Percentiles rank a stretch among this genome's conserved stretches.
These are phyloP conservation scores for Artemisia argyi DNA, from an alignment of 129 eudicot species.

Conservation along the genomic window DNA sequence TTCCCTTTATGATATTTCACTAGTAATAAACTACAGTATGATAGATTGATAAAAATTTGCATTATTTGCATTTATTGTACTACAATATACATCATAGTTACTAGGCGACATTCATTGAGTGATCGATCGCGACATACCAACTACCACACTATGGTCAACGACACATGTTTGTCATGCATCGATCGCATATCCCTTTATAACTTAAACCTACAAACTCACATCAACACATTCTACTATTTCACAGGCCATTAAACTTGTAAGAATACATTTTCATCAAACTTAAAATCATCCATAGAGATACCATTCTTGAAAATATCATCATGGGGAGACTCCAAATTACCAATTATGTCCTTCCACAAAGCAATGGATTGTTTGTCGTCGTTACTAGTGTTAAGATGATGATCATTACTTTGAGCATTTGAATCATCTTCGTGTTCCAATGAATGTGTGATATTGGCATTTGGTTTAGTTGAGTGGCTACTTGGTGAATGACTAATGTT, in stretches of 20 bases:
- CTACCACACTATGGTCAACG: no score
- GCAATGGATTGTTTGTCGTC: conserved; percentile 2
- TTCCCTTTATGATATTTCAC: no score
- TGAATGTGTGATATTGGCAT: neutral
- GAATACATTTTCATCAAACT: conserved; percentile 13
- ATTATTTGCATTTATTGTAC: no score
- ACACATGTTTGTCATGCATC: neutral
- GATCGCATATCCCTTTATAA: neutral
- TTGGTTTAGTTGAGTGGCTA: conserved; percentile 27
- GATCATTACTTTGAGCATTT: conserved; percentile 20
- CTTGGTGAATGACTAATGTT: conserved; percentile 15
- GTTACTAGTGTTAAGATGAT: neutral
- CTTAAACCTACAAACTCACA: conserved; percentile 4
- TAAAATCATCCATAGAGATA: conserved; percentile 4
- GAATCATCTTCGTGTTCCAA: conserved; percentile 27
- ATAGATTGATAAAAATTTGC: no score
- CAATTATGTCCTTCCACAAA: conserved; percentile 21
- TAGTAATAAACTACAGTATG: no score
- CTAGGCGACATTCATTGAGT: no score
- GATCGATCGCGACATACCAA: no score
- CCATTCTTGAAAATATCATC: neutral
- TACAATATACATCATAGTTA: no score
- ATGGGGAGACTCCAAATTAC: conserved; percentile 11
- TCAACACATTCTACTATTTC: neutral
- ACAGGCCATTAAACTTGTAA: conserved; percentile 13